Evolutionary conservation across 768 basidiomycete species (phyloP).

Genomic region (Amanita brunnescens): DNA sequence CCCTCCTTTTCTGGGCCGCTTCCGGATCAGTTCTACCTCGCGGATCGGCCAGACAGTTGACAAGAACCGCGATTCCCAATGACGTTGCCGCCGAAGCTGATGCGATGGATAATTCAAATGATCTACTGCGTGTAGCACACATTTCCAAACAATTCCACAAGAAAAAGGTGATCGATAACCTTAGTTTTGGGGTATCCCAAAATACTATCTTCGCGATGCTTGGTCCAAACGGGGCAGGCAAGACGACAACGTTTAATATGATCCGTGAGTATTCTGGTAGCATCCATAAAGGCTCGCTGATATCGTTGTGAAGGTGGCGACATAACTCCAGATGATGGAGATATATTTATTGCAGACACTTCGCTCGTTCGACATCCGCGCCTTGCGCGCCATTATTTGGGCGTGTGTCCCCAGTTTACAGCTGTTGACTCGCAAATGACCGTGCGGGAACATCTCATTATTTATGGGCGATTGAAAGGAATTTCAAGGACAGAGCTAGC

Average conservation of each 20-base stretch:
- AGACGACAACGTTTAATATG: slow-evolving; percentile 75
- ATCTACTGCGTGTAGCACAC: slow-evolving; percentile 53
- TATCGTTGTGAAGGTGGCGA: slow-evolving; percentile 46
- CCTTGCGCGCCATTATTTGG: slow-evolving; percentile 57
- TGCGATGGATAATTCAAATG: slow-evolving; percentile 36
- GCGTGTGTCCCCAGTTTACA: slow-evolving; percentile 80
- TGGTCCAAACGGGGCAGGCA: slow-evolving; percentile 80
- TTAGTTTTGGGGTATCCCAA: slow-evolving; percentile 55
- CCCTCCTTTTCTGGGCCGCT: slow-evolving; percentile 61
- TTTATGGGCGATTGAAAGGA: slow-evolving; percentile 72
- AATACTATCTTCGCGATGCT: slow-evolving; percentile 64
- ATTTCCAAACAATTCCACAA: slow-evolving; percentile 53
- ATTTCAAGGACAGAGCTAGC: slow-evolving; percentile 43
- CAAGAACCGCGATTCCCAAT: not conserved
- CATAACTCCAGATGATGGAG: slow-evolving; percentile 56
- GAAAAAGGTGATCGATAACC: slow-evolving; percentile 61
- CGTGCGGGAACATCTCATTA: slow-evolving; percentile 63
- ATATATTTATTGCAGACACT: slow-evolving; percentile 56
- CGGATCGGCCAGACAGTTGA: slow-evolving; percentile 8
- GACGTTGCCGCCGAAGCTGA: slow-evolving; percentile 52
- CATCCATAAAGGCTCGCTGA: not conserved
- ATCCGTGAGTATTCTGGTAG: slow-evolving; percentile 42
- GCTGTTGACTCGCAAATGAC: slow-evolving; percentile 74
- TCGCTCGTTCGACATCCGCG: slow-evolving; percentile 61
- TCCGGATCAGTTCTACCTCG: slow-evolving; percentile 52